A percentile compares a stretch with the other conserved stretches of the same genome.
Evolutionary conservation across 306 rosid species (phyloP).

Genomic region (Boehmeria nivea): DNA sequence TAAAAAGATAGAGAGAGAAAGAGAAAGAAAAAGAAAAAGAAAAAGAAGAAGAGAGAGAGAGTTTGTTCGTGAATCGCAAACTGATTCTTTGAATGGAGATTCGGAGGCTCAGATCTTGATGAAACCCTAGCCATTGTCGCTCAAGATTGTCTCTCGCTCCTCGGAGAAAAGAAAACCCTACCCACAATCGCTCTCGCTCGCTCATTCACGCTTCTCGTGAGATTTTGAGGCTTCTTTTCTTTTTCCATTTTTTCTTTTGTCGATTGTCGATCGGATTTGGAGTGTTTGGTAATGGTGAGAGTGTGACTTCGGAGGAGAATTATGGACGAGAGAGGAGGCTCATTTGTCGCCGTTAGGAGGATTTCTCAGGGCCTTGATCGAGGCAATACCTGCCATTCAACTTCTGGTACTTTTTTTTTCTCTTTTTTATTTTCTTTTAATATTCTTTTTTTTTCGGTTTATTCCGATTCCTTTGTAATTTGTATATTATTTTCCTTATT

Average conservation of each 20-base stretch:
- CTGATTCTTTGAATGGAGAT: conserved; percentile 30
- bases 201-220: background rate
- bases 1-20: background rate
- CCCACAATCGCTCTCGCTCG: background rate
- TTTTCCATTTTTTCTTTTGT: background rate
- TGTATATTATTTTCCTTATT: background rate
- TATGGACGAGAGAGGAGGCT: conserved; percentile 94
- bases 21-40: background rate
- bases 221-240: background rate
- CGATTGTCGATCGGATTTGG: background rate
- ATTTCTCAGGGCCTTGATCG: conserved; percentile 93
- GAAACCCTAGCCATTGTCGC: conserved; percentile 28
- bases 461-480: background rate
- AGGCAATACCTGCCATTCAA: conserved; percentile 71
- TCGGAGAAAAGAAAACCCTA: conserved; percentile 12
- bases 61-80: conserved; percentile 20
- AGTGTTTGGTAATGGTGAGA: conserved; percentile 9
- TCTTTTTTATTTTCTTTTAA: conserved; percentile 2
- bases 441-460: conserved; percentile 13
- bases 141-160: conserved; percentile 33
- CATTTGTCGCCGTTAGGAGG: conserved; percentile 94
- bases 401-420: conserved; percentile 52
- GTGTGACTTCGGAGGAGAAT: conserved; percentile 14
- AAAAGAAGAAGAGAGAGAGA: conserved; percentile 4
- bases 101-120: conserved; percentile 53